A percentile compares a stretch with the other conserved stretches of the same genome.
Conservation (phyloP, 2,329 filamentous ascomycete genomes). For the Chaetomiaceae sp. region DNA sequence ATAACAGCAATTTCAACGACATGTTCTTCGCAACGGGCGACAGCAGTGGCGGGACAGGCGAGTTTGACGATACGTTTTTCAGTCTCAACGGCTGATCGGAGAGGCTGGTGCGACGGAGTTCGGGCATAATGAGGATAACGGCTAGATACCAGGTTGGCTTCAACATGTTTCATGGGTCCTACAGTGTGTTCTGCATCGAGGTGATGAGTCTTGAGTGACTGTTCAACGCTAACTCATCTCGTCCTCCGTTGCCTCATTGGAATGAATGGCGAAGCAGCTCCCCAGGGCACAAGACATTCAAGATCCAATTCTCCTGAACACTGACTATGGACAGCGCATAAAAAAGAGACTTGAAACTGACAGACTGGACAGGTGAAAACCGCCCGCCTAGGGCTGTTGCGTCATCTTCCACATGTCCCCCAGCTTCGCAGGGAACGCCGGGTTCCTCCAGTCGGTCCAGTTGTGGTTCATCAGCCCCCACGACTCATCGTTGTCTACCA, state of each 20-base stretch:
- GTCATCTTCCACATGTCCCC: constrained; percentile 37
- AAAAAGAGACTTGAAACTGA: not conserved
- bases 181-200: too few relatives aligned
- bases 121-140: not conserved
- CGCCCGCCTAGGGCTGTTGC: constrained; percentile 30
- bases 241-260: too few relatives aligned
- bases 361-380: not conserved
- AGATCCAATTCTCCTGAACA: not conserved
- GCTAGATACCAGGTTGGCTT: constrained; percentile 5
- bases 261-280: not conserved
- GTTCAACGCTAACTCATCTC: too few relatives aligned
- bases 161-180: too few relatives aligned
- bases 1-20: constrained; percentile 45
- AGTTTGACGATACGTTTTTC: constrained; percentile 47
- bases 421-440: constrained; percentile 33
- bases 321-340: not conserved
- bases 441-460: constrained; percentile 38
- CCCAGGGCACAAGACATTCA: not conserved
- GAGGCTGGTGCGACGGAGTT: not conserved
- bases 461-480: constrained; percentile 41
- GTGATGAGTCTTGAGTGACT: too few relatives aligned
- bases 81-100: constrained; percentile 23
- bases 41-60: constrained; percentile 37
- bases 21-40: constrained; percentile 44
- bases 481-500: constrained; percentile 47